Conservation (phyloP, 106 monocot species). For the Gastrodia elata region DNA sequence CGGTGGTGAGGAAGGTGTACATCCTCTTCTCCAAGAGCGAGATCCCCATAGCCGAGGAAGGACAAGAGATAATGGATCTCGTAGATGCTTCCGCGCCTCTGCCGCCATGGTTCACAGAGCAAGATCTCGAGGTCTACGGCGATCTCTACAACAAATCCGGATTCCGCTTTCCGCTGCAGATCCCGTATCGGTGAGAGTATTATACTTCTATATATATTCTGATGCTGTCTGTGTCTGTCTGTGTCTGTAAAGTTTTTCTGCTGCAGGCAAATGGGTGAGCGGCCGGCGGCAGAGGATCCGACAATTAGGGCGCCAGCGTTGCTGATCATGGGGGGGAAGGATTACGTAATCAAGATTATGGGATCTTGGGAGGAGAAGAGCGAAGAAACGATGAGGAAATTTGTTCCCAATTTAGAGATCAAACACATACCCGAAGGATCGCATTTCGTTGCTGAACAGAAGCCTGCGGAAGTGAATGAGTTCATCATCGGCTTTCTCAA, state of each 20-base stretch:
- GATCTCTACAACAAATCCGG: constrained; percentile 23
- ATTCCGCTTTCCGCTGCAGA: constrained; percentile 20
- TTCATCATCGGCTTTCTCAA: constrained; percentile 34
- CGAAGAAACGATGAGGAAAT: constrained; percentile 15
- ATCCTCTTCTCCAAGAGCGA: constrained; percentile 29
- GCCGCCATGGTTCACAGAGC: constrained; percentile 29
- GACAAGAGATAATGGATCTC: constrained; percentile 36
- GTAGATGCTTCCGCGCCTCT: constrained; percentile 27
- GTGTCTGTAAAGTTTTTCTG: background rate
- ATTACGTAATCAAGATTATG: constrained; percentile 13
- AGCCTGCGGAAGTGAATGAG: constrained; percentile 31
- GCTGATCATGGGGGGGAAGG: constrained; percentile 28
- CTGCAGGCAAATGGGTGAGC: background rate
- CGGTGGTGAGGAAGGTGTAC: constrained; percentile 28
- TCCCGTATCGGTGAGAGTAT: constrained; percentile 21
- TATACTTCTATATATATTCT: background rate
- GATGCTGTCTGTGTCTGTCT: background rate
- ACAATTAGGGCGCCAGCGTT: constrained; percentile 9
- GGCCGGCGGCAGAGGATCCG: background rate
- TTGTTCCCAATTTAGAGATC: constrained; percentile 22
- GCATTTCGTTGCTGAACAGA: constrained; percentile 64
- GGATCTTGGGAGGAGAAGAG: constrained; percentile 13
- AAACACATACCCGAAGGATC: constrained; percentile 32
- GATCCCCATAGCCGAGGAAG: constrained; percentile 18
- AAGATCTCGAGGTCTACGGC: constrained; percentile 22